Evolutionary conservation across 441 rosid genomes (phyloP).

Genomic region (Syzygium malaccense): DNA sequence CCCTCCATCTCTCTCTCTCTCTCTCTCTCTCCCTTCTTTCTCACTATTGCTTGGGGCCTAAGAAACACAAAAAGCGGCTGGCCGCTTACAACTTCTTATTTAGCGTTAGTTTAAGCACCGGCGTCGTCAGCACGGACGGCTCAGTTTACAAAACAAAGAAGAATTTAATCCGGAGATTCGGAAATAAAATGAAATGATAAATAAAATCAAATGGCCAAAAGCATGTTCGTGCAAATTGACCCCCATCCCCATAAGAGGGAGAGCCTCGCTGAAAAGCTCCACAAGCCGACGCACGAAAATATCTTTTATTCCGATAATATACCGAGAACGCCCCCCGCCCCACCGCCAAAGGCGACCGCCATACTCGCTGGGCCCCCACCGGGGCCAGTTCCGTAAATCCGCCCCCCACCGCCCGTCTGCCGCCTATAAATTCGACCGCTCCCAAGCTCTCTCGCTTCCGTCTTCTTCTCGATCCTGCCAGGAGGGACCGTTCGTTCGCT

Average conservation of each 20-base stretch:
- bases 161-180: not conserved
- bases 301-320: not conserved
- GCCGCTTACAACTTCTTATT: not conserved
- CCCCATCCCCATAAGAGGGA: not conserved
- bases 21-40: not conserved
- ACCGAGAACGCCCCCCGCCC: not conserved
- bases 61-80: not conserved
- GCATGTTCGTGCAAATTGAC: not conserved
- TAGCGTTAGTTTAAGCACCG: too few species aligned
- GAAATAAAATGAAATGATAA: not conserved
- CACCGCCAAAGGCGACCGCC: not conserved
- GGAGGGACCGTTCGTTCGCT: not conserved
- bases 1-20: fast-evolving
- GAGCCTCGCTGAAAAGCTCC: too few species aligned
- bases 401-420: fast-evolving
- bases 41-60: not conserved
- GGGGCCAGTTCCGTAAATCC: not conserved
- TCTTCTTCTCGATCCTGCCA: not conserved
- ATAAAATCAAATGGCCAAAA: not conserved
- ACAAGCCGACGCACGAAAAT: not conserved
- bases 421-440: not conserved
- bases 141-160: not conserved
- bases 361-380: not conserved
- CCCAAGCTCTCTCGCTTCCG: fast-evolving
- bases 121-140: not conserved